These are phyloP conservation scores for Fusarium albosuccineum DNA, from an alignment of 2,329 filamentous ascomycete species.

Conservation along the genomic window DNA sequence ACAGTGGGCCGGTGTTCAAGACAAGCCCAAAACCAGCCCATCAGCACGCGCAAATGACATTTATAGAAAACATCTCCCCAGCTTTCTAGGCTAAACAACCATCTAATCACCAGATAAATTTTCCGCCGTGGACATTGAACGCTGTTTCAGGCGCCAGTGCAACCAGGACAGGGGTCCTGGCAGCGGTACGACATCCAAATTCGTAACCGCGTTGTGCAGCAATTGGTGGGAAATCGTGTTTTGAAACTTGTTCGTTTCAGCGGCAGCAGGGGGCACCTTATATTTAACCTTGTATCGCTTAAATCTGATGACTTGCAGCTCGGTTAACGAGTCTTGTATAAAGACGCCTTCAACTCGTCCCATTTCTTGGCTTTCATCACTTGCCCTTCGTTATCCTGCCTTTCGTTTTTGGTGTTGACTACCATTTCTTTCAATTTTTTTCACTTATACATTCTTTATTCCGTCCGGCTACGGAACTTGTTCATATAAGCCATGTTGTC, in stretches of 20 bases:
- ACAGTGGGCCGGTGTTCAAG: too few species aligned
- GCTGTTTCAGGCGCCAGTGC: neutral
- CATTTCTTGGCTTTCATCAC: slow-evolving; percentile 1
- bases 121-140: slow-evolving; percentile 1
- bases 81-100: slow-evolving; percentile 2
- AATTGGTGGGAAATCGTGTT: slow-evolving; percentile 15
- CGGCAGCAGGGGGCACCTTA: neutral
- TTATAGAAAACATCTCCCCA: neutral
- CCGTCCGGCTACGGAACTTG: slow-evolving; percentile 15
- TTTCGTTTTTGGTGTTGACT: neutral
- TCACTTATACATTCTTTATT: slow-evolving; percentile 4
- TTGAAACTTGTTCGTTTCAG: slow-evolving; percentile 12
- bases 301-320: neutral
- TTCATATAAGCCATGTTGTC: slow-evolving; percentile 13
- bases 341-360: neutral
- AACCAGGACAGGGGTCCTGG: neutral
- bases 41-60: neutral
- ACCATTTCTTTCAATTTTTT: neutral
- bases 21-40: neutral
- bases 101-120: neutral
- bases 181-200: neutral
- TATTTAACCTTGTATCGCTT: neutral
- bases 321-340: neutral
- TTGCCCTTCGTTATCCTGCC: neutral
- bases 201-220: neutral